A percentile compares a stretch with the other conserved stretches of the same genome.
These are phyloP conservation scores for Xanthoceras sorbifolium DNA, from an alignment of 345 rosid species.

Conservation along the genomic window DNA sequence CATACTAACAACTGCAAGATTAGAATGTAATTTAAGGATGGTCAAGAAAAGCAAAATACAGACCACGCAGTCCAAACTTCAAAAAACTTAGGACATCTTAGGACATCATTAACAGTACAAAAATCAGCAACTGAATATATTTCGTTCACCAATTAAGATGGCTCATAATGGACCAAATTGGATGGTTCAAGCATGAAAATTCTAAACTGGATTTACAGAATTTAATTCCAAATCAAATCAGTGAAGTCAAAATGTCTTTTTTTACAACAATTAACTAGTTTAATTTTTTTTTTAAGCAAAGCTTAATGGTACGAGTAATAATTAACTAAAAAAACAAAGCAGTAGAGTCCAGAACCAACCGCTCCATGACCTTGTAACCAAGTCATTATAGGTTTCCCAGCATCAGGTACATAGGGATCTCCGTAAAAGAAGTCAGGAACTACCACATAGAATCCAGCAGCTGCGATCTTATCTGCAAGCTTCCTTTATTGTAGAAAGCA, in stretches of 20 bases:
- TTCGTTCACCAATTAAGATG: background rate
- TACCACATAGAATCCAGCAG: slow-evolving; percentile 65
- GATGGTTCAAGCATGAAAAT: background rate
- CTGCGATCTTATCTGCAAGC: slow-evolving; percentile 81
- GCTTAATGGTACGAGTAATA: background rate
- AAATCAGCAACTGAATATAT: background rate
- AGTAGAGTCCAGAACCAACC: slow-evolving; percentile 51
- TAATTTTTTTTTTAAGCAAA: background rate
- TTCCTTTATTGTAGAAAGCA: slow-evolving; percentile 41
- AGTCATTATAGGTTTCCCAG: slow-evolving; percentile 42
- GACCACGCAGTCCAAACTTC: background rate
- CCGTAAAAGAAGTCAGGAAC: slow-evolving; percentile 74
- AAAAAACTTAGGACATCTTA: background rate
- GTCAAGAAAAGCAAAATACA: background rate
- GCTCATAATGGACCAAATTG: background rate
- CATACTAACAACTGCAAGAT: background rate
- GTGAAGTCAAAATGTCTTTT: background rate
- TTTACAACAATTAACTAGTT: background rate
- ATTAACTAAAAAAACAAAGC: background rate
- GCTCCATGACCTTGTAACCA: slow-evolving; percentile 70
- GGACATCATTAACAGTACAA: background rate
- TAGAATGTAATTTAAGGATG: too few relatives aligned
- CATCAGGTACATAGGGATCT: slow-evolving; percentile 50
- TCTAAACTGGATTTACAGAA: background rate
- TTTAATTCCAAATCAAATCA: background rate